Evolutionary conservation across 108 stramenopile species (phyloP), one percentile per base, ranked within the genome.

Genomic region (Skeletonema grethae): DNA sequence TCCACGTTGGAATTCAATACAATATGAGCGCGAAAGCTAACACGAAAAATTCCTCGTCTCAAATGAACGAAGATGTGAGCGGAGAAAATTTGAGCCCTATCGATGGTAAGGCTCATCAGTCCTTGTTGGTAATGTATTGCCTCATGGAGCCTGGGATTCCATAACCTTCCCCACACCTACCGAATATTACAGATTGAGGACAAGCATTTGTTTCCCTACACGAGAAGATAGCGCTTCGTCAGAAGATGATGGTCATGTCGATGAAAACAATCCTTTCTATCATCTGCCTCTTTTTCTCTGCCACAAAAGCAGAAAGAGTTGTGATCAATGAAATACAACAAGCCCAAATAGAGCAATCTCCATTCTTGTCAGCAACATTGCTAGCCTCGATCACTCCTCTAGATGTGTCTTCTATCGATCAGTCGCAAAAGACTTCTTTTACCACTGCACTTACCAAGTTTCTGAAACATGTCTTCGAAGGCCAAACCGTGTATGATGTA

Each of bases 361-460:
- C 76, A 0, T 77, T 79, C 56, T 13, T 79, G 36, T 79, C 77
- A n/a, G 63, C 77, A 24, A 79, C 78, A 15, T 48, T 79, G 9
- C 39, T 34, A 29, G 48, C 60, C 1, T 45, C 60, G 24, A 32
- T 79, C 11, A 38, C 57, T 18, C 67, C 71, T n/a, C 57, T 79
- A 34, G 43, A 67, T 30, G 57, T 66, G 38, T 31, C 48, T 31
- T 48, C 58, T 3, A 65, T 79, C 67, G 59, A 69, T 31, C 32
- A 53, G 2, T 48, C 24, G 15, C 65, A 61, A 24, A 41, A 66
- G 28, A 31, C 48, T 38, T 2, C 38, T 0, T 72, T 67, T 32
- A 32, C 71, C 41, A 41, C 58, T 43, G 62, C 78, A 20, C 63
- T 67, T 25, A 20, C 50, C 41, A 36, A 8, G 3, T 79, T 79